These are phyloP conservation scores for Oxytropis ochrocephala DNA, from an alignment of 306 rosid genomes.

Conservation along the genomic window DNA sequence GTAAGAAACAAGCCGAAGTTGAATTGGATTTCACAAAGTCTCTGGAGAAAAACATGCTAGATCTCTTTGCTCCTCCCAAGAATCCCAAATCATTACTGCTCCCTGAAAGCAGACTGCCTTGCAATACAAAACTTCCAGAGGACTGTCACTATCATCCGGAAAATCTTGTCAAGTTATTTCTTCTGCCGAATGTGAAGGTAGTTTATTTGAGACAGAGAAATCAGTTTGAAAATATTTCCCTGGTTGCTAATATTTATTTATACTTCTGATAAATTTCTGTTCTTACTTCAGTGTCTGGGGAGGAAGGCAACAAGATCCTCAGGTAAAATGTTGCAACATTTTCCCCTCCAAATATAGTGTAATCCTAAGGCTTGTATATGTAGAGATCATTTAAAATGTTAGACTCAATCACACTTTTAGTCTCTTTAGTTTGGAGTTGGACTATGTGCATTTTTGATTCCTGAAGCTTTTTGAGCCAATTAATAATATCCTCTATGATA, in stretches of 20 bases:
- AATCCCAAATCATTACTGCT: slow-evolving; percentile 69
- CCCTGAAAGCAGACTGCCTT: slow-evolving; percentile 54
- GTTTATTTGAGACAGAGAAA: slow-evolving; percentile 1
- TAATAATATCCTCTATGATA: not conserved
- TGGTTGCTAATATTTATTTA: slow-evolving; percentile 9
- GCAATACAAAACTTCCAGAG: slow-evolving; percentile 88
- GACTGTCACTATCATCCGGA: slow-evolving; percentile 98
- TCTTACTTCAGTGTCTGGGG: slow-evolving; percentile 60
- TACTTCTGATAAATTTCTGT: slow-evolving; percentile 12
- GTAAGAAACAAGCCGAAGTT: slow-evolving; percentile 47
- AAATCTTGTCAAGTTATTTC: slow-evolving; percentile 79
- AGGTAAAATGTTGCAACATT: slow-evolving; percentile 40
- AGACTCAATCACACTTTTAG: too few relatives aligned
- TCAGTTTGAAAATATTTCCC: slow-evolving; percentile 6
- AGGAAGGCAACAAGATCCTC: slow-evolving; percentile 47
- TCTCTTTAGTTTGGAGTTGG: too few relatives aligned
- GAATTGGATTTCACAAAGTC: slow-evolving; percentile 66
- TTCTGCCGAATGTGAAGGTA: slow-evolving; percentile 82
- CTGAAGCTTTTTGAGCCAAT: not conserved
- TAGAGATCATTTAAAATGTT: not conserved
- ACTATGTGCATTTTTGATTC: not conserved
- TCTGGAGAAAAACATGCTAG: slow-evolving; percentile 44
- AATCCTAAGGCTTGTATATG: not conserved
- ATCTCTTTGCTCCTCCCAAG: slow-evolving; percentile 74
- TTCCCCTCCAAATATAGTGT: not conserved